phyloP scores from a whole-genome alignment of 768 basidiomycete genomes.

The Lactarius hatsudake region DNA sequence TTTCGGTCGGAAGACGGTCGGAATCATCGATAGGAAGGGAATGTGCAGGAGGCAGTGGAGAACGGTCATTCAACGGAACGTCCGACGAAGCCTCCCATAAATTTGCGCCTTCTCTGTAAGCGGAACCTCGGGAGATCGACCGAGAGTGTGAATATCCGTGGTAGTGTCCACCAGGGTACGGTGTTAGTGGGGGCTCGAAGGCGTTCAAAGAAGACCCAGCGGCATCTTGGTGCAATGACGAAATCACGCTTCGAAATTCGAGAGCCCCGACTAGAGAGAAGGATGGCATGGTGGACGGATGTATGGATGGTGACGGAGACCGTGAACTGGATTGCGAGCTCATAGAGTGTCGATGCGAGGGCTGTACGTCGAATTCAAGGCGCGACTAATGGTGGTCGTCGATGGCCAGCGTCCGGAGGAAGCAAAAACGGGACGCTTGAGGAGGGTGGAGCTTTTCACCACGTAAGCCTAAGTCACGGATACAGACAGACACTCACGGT shows the following conservation, averaged over 20 bases:
- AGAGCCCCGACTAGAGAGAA: constrained; percentile 93
- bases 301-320: constrained; percentile 42
- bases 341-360: constrained; percentile 38
- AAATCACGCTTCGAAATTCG: constrained; percentile 91
- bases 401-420: constrained; percentile 29
- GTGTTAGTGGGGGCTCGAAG: constrained; percentile 67
- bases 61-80: constrained; percentile 52
- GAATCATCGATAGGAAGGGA: constrained; percentile 26
- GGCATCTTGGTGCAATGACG: constrained; percentile 71
- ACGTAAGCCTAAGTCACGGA: constrained; percentile 9
- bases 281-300: constrained; percentile 60
- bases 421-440: constrained; percentile 24
- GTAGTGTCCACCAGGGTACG: constrained; percentile 76
- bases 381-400: constrained; percentile 44
- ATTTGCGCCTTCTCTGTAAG: constrained; percentile 34
- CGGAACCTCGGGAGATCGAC: constrained; percentile 36
- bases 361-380: constrained; percentile 38
- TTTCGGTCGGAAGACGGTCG: constrained; percentile 8
- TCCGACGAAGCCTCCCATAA: constrained; percentile 53
- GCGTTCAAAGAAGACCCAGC: constrained; percentile 53
- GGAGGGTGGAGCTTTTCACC: constrained; percentile 26
- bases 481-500: constrained; percentile 43
- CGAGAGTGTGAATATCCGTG: constrained; percentile 40
- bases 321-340: constrained; percentile 46
- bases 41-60: constrained; percentile 36